Conservation (phyloP, 106 monocot species). For the Dioscorea dumetorum region DNA sequence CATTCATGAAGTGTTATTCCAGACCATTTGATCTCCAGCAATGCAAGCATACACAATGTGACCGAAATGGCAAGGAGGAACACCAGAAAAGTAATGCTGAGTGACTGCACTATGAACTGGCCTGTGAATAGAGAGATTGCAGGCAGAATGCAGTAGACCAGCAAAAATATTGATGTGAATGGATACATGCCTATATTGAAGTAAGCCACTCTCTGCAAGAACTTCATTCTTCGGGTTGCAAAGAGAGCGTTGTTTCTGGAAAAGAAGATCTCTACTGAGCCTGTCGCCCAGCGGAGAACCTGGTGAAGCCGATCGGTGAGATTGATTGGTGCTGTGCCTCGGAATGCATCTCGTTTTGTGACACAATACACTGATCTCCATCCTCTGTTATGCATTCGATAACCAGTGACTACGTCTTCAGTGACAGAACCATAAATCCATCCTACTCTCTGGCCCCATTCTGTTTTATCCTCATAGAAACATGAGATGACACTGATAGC, state of each 20-base stretch:
- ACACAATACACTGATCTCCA: slow-evolving; percentile 94
- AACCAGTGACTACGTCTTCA: slow-evolving; percentile 96
- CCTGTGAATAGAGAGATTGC: slow-evolving; percentile 90
- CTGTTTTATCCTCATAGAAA: slow-evolving; percentile 91
- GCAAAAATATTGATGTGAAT: slow-evolving; percentile 81
- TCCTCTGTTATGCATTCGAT: slow-evolving; percentile 96
- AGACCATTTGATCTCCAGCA: slow-evolving; percentile 90
- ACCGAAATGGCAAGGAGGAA: slow-evolving; percentile 70
- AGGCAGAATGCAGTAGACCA: slow-evolving; percentile 82
- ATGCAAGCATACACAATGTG: slow-evolving; percentile 74
- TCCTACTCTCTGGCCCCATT: slow-evolving; percentile 83
- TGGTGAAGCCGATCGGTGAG: slow-evolving; percentile 93
- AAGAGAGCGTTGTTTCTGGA: slow-evolving; percentile 89
- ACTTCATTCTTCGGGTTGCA: slow-evolving; percentile 77
- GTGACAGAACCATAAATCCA: slow-evolving; percentile 99
- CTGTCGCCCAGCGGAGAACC: slow-evolving; percentile 97
- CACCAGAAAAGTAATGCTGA: slow-evolving; percentile 51
- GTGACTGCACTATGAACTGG: slow-evolving; percentile 81
- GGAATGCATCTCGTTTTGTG: slow-evolving; percentile 80
- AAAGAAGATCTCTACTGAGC: slow-evolving; percentile 99
- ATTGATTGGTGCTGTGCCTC: slow-evolving; percentile 94
- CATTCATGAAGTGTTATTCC: slow-evolving; percentile 93
- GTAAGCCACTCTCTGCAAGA: slow-evolving; percentile 84
- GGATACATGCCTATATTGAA: slow-evolving; percentile 93
- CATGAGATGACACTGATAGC: slow-evolving; percentile 88